Evolutionary conservation across 169 alveolate genomes (phyloP).

Genomic region (Pseudocohnilembus persalinus): DNA sequence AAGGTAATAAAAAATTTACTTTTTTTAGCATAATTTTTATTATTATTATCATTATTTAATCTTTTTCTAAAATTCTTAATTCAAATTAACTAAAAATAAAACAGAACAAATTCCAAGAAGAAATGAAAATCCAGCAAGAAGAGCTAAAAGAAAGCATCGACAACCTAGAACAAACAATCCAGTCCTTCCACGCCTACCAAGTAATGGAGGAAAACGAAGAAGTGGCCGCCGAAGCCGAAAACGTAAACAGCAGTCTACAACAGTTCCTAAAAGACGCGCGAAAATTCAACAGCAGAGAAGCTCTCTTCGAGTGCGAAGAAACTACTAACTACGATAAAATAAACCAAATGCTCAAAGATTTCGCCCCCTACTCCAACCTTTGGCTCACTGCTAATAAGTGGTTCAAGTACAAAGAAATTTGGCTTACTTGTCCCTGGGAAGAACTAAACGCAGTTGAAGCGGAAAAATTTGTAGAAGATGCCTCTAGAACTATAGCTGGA

Average conservation of each 20-base stretch:
- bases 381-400: conserved; percentile 90
- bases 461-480: conserved; percentile 79
- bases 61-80: conserved; percentile 64
- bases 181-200: conserved; percentile 70
- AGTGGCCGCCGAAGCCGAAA: conserved; percentile 65
- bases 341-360: conserved; percentile 79
- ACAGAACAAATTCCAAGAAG: conserved; percentile 57
- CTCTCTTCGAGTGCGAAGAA: conserved; percentile 67
- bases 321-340: conserved; percentile 75
- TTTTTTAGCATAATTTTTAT: too few relatives aligned
- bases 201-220: conserved; percentile 65
- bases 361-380: conserved; percentile 89
- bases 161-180: conserved; percentile 62
- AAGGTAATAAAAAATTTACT: conserved; percentile 62
- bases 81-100: conserved; percentile 64
- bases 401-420: conserved; percentile 77
- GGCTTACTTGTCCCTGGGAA: conserved; percentile 88
- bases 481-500: conserved; percentile 66
- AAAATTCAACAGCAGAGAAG: conserved; percentile 79
- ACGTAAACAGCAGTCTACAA: conserved; percentile 71
- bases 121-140: conserved; percentile 64
- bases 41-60: too few relatives aligned
- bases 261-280: conserved; percentile 74
- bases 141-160: conserved; percentile 76
- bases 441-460: conserved; percentile 84